Conservation (phyloP, 2,329 filamentous ascomycete species). For the Byssochlamys sp. region DNA sequence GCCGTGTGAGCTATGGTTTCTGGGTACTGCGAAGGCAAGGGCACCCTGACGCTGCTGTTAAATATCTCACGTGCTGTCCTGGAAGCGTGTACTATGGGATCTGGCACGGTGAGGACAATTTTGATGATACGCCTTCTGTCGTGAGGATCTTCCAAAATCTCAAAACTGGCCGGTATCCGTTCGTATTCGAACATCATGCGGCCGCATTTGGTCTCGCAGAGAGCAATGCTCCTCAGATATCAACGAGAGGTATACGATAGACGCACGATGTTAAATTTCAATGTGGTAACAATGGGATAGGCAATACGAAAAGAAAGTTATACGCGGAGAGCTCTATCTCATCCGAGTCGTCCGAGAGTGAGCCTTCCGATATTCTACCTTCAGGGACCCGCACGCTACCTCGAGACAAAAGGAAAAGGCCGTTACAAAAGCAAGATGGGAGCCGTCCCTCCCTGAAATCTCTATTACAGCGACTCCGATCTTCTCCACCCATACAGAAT, state of each 20-base stretch:
- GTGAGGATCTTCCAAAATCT: background rate
- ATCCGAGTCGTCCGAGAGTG: background rate
- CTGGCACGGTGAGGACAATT: background rate
- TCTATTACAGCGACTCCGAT: no score
- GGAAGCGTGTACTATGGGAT: background rate
- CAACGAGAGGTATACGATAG: background rate
- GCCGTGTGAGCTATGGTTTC: background rate
- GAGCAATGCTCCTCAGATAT: background rate
- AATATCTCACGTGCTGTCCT: background rate
- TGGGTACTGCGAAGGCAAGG: background rate
- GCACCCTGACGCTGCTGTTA: background rate
- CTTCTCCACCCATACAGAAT: background rate
- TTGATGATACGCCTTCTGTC: background rate
- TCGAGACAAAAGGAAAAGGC: no score
- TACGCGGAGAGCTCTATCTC: background rate
- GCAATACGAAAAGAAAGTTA: background rate
- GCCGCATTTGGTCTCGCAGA: background rate
- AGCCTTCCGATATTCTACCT: background rate
- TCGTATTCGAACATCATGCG: background rate
- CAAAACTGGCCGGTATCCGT: background rate
- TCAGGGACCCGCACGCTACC: background rate
- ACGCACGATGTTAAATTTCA: background rate
- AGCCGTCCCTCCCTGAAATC: no score
- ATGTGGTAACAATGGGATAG: background rate
- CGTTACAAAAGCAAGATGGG: no score